Evolutionary conservation across 441 rosid species (phyloP).

Genomic region (Populus hybrid): DNA sequence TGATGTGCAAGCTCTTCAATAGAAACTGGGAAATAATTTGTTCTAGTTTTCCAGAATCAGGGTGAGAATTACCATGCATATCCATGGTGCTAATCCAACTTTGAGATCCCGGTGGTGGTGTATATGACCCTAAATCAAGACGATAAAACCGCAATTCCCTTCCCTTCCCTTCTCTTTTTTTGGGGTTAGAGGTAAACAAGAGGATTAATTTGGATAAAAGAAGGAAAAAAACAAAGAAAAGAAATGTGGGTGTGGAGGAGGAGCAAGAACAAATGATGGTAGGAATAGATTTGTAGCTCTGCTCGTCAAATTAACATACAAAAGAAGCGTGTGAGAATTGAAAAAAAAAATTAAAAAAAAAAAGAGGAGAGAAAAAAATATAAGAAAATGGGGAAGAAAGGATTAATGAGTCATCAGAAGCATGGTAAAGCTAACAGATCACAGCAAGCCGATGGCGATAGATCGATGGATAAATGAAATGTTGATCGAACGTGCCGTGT

Average conservation of each 20-base stretch:
- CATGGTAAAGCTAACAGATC: too few relatives aligned
- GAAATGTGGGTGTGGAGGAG: background rate
- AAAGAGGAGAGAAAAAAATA: too few relatives aligned
- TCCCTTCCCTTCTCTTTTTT: background rate
- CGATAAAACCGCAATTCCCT: background rate
- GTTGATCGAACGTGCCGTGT: too few relatives aligned
- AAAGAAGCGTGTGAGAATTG: too few relatives aligned
- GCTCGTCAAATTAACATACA: too few relatives aligned
- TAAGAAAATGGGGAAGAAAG: too few relatives aligned
- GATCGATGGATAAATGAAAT: too few relatives aligned
- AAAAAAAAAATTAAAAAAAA: too few relatives aligned
- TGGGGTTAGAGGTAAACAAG: background rate
- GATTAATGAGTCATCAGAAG: too few relatives aligned
- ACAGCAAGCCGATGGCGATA: too few relatives aligned
- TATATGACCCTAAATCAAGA: background rate
- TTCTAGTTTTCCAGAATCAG: conserved; percentile 58
- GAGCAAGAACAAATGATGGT: too few relatives aligned
- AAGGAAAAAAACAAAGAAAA: background rate
- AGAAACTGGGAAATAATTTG: conserved; percentile 71
- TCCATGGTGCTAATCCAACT: conserved; percentile 29
- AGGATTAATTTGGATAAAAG: background rate
- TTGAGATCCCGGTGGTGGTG: background rate
- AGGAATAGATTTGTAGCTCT: too few relatives aligned
- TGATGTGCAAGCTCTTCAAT: conserved; percentile 69
- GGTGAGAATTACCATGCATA: conserved; percentile 33